Percentiles rank a stretch among this genome's conserved stretches.
Conservation (phyloP, 73 alveolate species). For the Tetrahymena borealis region DNA sequence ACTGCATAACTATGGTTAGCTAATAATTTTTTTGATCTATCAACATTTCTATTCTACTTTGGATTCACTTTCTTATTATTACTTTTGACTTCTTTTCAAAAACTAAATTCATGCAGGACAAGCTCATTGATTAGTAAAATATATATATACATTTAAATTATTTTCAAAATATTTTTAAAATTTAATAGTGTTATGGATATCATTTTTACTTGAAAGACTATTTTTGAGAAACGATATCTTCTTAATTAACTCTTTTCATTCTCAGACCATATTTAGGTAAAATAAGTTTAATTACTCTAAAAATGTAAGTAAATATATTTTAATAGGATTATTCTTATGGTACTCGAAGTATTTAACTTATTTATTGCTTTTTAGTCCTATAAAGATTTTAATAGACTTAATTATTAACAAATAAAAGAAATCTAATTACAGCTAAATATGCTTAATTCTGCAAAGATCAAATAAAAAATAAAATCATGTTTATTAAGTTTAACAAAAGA, state of each 20-base stretch:
- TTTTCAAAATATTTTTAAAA: background rate
- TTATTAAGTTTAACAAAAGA: background rate
- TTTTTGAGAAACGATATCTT: background rate
- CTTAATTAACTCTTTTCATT: background rate
- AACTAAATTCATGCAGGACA: background rate
- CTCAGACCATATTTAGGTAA: background rate
- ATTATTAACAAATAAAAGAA: background rate
- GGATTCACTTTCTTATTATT: background rate
- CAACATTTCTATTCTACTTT: background rate
- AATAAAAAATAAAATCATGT: background rate
- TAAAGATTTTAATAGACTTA: background rate
- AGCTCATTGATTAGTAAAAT: background rate
- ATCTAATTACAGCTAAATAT: background rate
- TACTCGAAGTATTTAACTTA: background rate
- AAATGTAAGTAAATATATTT: background rate
- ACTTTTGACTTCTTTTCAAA: background rate
- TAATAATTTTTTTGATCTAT: background rate
- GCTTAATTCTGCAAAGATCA: background rate
- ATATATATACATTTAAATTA: background rate
- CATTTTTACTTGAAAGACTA: background rate
- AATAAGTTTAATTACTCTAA: background rate
- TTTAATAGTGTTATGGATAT: background rate
- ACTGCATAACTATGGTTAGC: background rate
- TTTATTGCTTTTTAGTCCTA: background rate
- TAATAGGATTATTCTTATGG: background rate